These are phyloP conservation scores for Yarrowia divulgata DNA, from an alignment of 805 yeast species.

Conservation along the genomic window DNA sequence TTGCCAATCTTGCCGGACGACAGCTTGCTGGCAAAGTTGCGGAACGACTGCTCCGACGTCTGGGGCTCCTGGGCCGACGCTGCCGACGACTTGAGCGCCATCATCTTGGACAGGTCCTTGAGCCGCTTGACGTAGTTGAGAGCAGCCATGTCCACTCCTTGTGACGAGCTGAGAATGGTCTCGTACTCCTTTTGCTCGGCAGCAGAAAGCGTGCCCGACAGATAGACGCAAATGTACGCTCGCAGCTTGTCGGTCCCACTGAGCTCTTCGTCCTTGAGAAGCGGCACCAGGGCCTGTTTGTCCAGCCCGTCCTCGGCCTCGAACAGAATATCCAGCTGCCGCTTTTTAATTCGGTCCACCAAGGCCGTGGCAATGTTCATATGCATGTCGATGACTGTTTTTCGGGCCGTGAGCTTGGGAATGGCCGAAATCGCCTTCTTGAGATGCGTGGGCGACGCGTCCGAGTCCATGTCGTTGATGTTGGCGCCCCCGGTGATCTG, in stretches of 20 bases:
- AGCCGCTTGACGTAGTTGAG: slow-evolving; percentile 78
- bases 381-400: slow-evolving; percentile 90
- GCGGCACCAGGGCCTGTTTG: slow-evolving; percentile 57
- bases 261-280: slow-evolving; percentile 65
- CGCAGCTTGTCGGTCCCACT: slow-evolving; percentile 76
- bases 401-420: slow-evolving; percentile 90
- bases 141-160: slow-evolving; percentile 66
- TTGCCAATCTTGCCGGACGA: slow-evolving; percentile 86
- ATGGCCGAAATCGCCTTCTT: slow-evolving; percentile 82
- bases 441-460: slow-evolving; percentile 52
- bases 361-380: slow-evolving; percentile 91
- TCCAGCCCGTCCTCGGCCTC: slow-evolving; percentile 87
- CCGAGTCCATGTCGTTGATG: slow-evolving; percentile 71
- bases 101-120: slow-evolving; percentile 72
- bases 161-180: slow-evolving; percentile 58
- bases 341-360: slow-evolving; percentile 82
- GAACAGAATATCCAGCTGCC: slow-evolving; percentile 86
- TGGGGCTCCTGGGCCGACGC: slow-evolving; percentile 46
- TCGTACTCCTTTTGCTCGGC: slow-evolving; percentile 70
- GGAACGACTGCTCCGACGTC: slow-evolving; percentile 46
- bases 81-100: slow-evolving; percentile 50
- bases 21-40: slow-evolving; percentile 75
- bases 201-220: slow-evolving; percentile 57
- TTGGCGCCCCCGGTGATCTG: slow-evolving; percentile 82
- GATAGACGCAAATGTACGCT: slow-evolving; percentile 80